Base-by-base conservation (phyloP, 2,329 filamentous ascomycete species). In the Apiospora phragmitis region DNA sequence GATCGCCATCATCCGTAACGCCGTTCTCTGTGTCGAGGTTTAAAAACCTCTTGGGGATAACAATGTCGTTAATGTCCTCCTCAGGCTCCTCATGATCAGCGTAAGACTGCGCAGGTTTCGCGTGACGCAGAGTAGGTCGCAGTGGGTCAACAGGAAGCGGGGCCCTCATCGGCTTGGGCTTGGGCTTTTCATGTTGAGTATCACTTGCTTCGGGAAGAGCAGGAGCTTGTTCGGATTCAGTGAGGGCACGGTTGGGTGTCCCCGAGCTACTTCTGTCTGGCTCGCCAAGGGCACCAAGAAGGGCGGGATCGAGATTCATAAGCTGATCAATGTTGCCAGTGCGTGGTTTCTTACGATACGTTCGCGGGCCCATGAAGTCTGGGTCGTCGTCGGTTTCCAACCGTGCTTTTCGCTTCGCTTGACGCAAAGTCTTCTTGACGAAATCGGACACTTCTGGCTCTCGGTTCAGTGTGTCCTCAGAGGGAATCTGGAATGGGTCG, bases 401-500 rank as follows among this genome's bases (percentile, higher is more conserved):
- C 32, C 82, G 84, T 7, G 87, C 85, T 71, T 85, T 87, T 35
- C 87, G 82, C 77, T 88, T 89, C 4, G 85, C 85, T 12, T 85
- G 82, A 9, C 86, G 85, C 24, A 88, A 82, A 0, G 85, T 84
- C 76, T 88, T 89, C 76, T 86, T 89, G 42, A 89, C 81, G 68
- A 84, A 87, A 55, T 90, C 88, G 7, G 88, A 84, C 49, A 87
- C 79, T 70, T 87, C 83, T 2, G 84, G 81, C 68, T 87, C 83
- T 11, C 80, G 76, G 43, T 79, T 75, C 69, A 88, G 75, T 14
- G 79, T 78, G 4, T 87, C 85, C 4, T 82, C 81, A 16, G 85
- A 80, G 6, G 88, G 88, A 38, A 83, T 82, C 73, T 89, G 85
- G 75, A 89, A 90, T 11, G 85, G 85, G 72, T 90, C 87, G 71